phyloP scores from a whole-genome alignment of 805 yeast species.

The Cyberlindnera xishuangbannaensis region DNA sequence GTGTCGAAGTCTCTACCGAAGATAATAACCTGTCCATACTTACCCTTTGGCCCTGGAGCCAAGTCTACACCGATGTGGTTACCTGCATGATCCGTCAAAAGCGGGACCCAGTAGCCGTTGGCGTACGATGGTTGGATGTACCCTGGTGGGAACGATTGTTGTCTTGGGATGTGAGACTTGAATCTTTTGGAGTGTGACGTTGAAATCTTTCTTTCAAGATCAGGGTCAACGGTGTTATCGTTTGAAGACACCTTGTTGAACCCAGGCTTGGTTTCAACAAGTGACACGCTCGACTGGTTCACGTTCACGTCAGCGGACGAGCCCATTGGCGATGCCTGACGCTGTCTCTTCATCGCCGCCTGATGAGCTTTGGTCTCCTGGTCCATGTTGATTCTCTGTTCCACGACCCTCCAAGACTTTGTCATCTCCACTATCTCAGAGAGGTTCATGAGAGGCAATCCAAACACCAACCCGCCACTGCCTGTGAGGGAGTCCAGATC shows the following conservation, averaged over 20 bases:
- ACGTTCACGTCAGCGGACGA: constrained; percentile 20
- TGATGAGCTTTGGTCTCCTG: constrained; percentile 20
- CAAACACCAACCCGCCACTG: constrained; percentile 69
- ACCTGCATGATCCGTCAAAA: constrained; percentile 83
- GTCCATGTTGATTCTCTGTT: constrained; percentile 34
- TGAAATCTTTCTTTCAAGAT: constrained; percentile 20
- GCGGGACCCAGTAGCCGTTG: constrained; percentile 89
- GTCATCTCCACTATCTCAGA: constrained; percentile 80
- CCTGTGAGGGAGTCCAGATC: constrained; percentile 66
- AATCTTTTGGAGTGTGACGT: constrained; percentile 27
- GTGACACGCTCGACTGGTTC: constrained; percentile 14
- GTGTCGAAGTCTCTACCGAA: constrained; percentile 94
- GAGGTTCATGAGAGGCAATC: constrained; percentile 70
- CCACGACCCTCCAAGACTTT: constrained; percentile 77
- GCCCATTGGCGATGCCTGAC: constrained; percentile 23
- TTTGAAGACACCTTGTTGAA: constrained; percentile 15
- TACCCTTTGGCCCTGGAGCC: constrained; percentile 72
- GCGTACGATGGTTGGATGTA: constrained; percentile 72
- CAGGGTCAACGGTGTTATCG: constrained; percentile 14
- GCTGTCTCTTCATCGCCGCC: constrained; percentile 14
- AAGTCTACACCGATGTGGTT: constrained; percentile 90
- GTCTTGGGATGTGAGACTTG: constrained; percentile 40
- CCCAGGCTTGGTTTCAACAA: constrained; percentile 26
- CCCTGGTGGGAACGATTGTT: constrained; percentile 73
- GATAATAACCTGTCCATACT: constrained; percentile 85